Conservation (phyloP, 768 basidiomycete species). For the Tephrocybe rancida region DNA sequence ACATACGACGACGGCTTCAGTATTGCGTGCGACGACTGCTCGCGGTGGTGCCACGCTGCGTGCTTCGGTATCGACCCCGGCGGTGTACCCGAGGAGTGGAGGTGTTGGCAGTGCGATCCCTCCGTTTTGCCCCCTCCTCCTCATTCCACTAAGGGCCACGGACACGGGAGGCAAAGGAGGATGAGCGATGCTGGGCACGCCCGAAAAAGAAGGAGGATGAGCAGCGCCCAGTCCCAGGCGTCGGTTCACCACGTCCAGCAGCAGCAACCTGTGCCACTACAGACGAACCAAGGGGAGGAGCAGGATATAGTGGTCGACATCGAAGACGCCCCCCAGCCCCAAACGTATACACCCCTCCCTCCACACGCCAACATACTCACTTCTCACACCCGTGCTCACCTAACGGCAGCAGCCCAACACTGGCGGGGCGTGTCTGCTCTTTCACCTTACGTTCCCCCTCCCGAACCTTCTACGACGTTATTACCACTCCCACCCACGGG, state of each 20-base stretch:
- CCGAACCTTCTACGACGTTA: slow-evolving; percentile 4
- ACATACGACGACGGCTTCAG: slow-evolving; percentile 77
- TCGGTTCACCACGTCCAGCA: too few species aligned
- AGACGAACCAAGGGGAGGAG: slow-evolving; percentile 13
- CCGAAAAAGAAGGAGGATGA: background rate
- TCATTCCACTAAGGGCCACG: too few species aligned
- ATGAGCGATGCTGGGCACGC: too few species aligned
- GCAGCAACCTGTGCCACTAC: background rate
- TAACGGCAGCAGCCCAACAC: slow-evolving; percentile 50
- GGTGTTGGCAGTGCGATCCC: slow-evolving; percentile 71
- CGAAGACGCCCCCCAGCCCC: slow-evolving; percentile 37
- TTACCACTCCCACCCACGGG: slow-evolving; percentile 5
- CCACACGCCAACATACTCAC: slow-evolving; percentile 47
- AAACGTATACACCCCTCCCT: slow-evolving; percentile 46
- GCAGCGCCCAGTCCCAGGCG: background rate
- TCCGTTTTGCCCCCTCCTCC: slow-evolving; percentile 16
- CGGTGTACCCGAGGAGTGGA: slow-evolving; percentile 72
- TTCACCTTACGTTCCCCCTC: slow-evolving; percentile 17
- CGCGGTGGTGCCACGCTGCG: slow-evolving; percentile 76
- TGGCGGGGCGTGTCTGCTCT: slow-evolving; percentile 74
- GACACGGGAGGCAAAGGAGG: too few species aligned
- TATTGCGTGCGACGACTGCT: slow-evolving; percentile 78
- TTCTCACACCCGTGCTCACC: slow-evolving; percentile 43
- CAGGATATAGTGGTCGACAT: slow-evolving; percentile 54
- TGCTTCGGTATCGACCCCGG: slow-evolving; percentile 69